Evolutionary conservation across 768 basidiomycete species (phyloP).

Genomic region (Tylopilus sp.): DNA sequence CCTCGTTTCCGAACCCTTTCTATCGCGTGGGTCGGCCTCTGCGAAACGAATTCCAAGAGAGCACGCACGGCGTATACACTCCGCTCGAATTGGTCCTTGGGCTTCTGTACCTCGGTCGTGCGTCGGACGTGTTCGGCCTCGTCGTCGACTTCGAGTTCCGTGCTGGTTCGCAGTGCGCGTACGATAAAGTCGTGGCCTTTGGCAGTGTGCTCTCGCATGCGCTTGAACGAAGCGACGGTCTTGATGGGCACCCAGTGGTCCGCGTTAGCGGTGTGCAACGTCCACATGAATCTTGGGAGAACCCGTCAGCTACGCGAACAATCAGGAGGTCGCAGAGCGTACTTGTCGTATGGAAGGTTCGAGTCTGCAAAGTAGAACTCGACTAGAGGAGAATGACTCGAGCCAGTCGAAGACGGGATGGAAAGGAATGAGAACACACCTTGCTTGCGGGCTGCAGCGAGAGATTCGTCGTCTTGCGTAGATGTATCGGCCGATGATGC

Average conservation of each 20-base stretch:
- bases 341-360: conserved; percentile 93
- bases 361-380: conserved; percentile 97
- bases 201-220: conserved; percentile 73
- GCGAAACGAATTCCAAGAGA: not conserved
- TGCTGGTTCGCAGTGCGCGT: conserved; percentile 54
- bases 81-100: conserved; percentile 75
- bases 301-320: not conserved
- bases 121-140: conserved; percentile 71
- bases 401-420: not conserved
- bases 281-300: conserved; percentile 84
- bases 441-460: conserved; percentile 52
- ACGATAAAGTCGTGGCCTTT: conserved; percentile 68
- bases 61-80: conserved; percentile 85
- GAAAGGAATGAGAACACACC: conserved; percentile 34
- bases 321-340: conserved; percentile 11
- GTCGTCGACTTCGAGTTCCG: conserved; percentile 70
- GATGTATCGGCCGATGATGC: conserved; percentile 15
- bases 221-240: conserved; percentile 90
- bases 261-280: conserved; percentile 71
- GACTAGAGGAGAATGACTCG: conserved; percentile 43
- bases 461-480: conserved; percentile 38
- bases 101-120: conserved; percentile 69
- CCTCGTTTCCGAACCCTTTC: conserved; percentile 86
- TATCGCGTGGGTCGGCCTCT: conserved; percentile 28
- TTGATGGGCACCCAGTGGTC: conserved; percentile 90